Conservation (phyloP, 2,329 filamentous ascomycete genomes). For the Sporothrix phasma region DNA sequence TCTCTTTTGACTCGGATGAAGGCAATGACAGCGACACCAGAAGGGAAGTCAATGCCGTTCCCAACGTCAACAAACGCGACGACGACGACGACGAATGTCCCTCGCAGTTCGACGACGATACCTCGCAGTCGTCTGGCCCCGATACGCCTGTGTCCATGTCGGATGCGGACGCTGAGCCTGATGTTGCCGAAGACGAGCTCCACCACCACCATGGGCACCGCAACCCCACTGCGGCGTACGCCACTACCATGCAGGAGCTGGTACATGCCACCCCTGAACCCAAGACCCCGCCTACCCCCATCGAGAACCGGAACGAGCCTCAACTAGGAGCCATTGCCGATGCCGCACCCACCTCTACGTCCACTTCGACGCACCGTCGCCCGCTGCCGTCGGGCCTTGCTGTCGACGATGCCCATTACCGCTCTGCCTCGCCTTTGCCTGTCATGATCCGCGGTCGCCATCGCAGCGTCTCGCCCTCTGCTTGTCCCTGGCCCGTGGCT, state of each 20-base stretch:
- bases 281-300: background rate
- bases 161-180: constrained; percentile 30
- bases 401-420: background rate
- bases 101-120: constrained; percentile 29
- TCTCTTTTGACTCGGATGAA: constrained; percentile 43
- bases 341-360: background rate
- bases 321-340: background rate
- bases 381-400: constrained; percentile 13
- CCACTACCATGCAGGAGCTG: background rate
- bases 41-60: background rate
- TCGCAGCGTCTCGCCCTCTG: constrained; percentile 25
- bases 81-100: constrained; percentile 22
- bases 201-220: background rate
- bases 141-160: constrained; percentile 37
- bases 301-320: background rate
- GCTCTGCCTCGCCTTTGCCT: constrained; percentile 1
- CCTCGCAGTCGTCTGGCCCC: constrained; percentile 36
- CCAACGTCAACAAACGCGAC: constrained; percentile 15
- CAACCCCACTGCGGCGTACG: background rate
- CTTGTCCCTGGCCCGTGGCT: constrained; percentile 24
- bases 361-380: background rate
- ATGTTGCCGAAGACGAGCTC: background rate
- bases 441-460: constrained; percentile 21
- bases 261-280: background rate
- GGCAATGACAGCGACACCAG: constrained; percentile 23